These are phyloP conservation scores for Yarrowia hollandica DNA, from an alignment of 805 yeast species.

Conservation along the genomic window DNA sequence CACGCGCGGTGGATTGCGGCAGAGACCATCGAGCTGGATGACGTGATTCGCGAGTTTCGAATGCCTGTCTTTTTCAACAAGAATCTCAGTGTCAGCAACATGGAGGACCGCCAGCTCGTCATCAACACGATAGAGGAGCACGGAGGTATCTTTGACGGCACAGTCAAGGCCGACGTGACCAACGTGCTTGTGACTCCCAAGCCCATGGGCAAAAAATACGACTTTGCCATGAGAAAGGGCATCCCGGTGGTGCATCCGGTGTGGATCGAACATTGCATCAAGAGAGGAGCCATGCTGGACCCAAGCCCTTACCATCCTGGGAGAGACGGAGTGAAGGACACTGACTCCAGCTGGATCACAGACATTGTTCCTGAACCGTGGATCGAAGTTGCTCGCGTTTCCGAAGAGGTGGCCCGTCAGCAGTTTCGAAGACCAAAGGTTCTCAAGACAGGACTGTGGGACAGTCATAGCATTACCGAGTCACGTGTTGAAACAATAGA, in stretches of 20 bases:
- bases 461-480: slow-evolving; percentile 10
- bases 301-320: slow-evolving; percentile 43
- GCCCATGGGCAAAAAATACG: slow-evolving; percentile 41
- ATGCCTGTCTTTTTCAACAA: slow-evolving; percentile 13
- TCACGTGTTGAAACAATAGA: background rate
- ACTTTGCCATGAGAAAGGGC: slow-evolving; percentile 44
- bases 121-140: slow-evolving; percentile 36
- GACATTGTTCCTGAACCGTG: background rate
- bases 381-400: background rate
- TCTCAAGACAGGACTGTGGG: slow-evolving; percentile 4
- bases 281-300: slow-evolving; percentile 46
- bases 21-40: slow-evolving; percentile 41
- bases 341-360: background rate
- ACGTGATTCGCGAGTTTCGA: background rate
- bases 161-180: slow-evolving; percentile 29
- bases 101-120: slow-evolving; percentile 34
- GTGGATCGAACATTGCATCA: slow-evolving; percentile 49
- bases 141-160: slow-evolving; percentile 42
- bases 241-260: slow-evolving; percentile 47
- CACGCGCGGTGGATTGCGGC: slow-evolving; percentile 58
- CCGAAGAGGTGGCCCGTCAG: slow-evolving; percentile 1
- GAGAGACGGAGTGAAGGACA: background rate
- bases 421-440: slow-evolving; percentile 5
- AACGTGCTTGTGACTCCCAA: slow-evolving; percentile 40
- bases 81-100: slow-evolving; percentile 5